Base-by-base conservation (phyloP, 257 asterid species). In the Nemophila menziesii region DNA sequence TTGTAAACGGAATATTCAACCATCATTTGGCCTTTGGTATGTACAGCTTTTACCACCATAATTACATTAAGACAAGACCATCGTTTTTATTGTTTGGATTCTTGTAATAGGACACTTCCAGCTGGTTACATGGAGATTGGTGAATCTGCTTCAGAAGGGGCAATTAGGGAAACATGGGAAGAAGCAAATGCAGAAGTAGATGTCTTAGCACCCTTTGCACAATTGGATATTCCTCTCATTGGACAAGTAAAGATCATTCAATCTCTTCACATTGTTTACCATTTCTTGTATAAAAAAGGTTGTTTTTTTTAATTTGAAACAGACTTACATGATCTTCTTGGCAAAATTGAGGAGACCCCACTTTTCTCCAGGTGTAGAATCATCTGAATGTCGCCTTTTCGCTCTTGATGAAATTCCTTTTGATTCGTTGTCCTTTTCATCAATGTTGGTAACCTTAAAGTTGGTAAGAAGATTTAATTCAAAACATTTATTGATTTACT, bases 61-160 rank as follows among this genome's bases (percentile, higher is more conserved):
- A 20, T 14, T 29, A 43, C 39, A 21, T 50, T 24, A 47, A 14
- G 44, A 22, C 26, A 58, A 26, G 11, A 1, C 39, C 20, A 8
- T 14, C 4, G 44, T 4, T 1, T n/a, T 49, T 9, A n/a, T 11
- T 23, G 40, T 21, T 18, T 43, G 34, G 4, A 14, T 49, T 49
- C 42, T 44, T 9, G 13, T n/a, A 23, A 20, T 39, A 84, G 98
- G 95, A 84, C 95, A 3, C 94, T 89, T 58, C 98, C 98, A 18
- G 98, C 95, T 55, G 98, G 98, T 55, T 89, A 66, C 72, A 66
- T 89, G 94, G 98, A 89, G 77, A 76, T 89, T 20, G 98, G 95
- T 7, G 98, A 84, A 53, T 80, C 98, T 37, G 80, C 98, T 21
- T 62, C 78, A 12, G 95, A 83, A 56, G 97, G 97, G 20, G 97